Percentiles rank a stretch among this genome's conserved stretches.
Evolutionary conservation across 2,329 filamentous ascomycete genomes (phyloP).

Genomic region (Stemphylium beticola): DNA sequence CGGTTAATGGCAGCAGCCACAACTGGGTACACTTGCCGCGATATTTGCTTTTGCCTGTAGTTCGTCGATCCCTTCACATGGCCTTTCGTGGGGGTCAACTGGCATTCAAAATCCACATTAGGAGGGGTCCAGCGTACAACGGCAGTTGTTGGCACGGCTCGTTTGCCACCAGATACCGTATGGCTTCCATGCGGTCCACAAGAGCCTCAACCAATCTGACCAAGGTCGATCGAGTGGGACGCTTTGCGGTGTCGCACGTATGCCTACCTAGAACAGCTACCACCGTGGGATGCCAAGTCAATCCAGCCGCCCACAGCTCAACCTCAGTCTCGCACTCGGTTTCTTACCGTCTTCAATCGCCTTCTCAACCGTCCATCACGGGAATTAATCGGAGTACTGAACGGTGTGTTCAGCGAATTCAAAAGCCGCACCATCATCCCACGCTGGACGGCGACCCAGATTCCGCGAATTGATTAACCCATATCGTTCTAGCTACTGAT

Average conservation of each 20-base stretch:
- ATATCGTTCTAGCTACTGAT: not conserved
- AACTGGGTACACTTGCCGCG: not conserved
- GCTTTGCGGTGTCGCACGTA: constrained; percentile 17
- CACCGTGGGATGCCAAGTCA: constrained; percentile 37
- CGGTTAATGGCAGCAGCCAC: not conserved
- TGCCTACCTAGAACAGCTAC: constrained; percentile 19
- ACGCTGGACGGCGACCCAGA: constrained; percentile 1
- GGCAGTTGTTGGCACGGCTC: constrained; percentile 14
- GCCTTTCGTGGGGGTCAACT: constrained; percentile 14
- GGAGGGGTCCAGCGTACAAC: not conserved
- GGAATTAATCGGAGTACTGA: constrained; percentile 1
- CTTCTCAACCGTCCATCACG: constrained; percentile 23
- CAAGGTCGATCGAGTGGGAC: constrained; percentile 30
- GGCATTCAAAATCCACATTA: constrained; percentile 3
- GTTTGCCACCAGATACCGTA: constrained; percentile 14
- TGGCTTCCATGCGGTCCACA: constrained; percentile 12
- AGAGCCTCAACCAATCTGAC: constrained; percentile 21
- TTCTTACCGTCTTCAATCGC: constrained; percentile 6
- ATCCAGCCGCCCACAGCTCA: constrained; percentile 18
- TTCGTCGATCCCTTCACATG: constrained; percentile 13
- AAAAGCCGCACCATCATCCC: not conserved
- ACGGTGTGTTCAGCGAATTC: not conserved
- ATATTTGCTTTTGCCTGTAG: not conserved
- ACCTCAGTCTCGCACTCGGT: constrained; percentile 15
- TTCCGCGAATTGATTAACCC: constrained; percentile 2